Percentiles rank a stretch among this genome's conserved stretches.
Conservation (phyloP, 768 basidiomycete species). For the Boletus vermiculosoides region DNA sequence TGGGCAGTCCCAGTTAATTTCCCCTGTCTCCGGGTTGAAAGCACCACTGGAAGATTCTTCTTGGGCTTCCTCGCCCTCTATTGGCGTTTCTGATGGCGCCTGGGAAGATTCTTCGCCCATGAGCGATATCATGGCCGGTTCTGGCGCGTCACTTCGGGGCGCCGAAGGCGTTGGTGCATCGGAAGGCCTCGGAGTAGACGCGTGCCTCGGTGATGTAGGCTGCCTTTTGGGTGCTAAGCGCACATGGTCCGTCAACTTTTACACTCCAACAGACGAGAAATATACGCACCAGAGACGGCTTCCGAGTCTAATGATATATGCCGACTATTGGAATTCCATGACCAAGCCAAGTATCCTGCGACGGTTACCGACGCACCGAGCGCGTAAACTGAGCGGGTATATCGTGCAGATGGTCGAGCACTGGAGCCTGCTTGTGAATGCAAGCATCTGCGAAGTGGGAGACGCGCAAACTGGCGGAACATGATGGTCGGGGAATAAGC, state of each 20-base stretch:
- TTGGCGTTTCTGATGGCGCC: conserved; percentile 3
- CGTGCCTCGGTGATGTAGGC: not conserved
- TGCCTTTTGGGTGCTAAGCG: conserved; percentile 22
- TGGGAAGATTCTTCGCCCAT: conserved; percentile 11
- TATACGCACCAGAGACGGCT: conserved; percentile 26
- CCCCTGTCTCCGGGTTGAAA: conserved; percentile 94
- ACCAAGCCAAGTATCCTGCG: conserved; percentile 50
- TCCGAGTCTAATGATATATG: conserved; percentile 50
- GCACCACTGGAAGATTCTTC: conserved; percentile 49
- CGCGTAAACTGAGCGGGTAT: conserved; percentile 33
- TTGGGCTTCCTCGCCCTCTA: conserved; percentile 26
- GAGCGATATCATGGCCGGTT: not conserved
- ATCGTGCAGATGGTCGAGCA: conserved; percentile 19
- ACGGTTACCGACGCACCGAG: conserved; percentile 46
- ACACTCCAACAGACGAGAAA: not conserved
- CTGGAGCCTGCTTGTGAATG: conserved; percentile 41
- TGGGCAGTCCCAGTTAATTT: conserved; percentile 99
- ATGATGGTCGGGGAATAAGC: conserved; percentile 33
- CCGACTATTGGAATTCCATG: conserved; percentile 40
- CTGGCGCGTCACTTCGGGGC: conserved; percentile 21
- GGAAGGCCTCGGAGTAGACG: conserved; percentile 9
- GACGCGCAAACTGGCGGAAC: conserved; percentile 54
- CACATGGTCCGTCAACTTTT: not conserved
- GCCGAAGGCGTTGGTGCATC: conserved; percentile 19
- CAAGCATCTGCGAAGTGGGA: conserved; percentile 51